Conservation (phyloP, 768 basidiomycete genomes). For the Lactifluus rugatus region DNA sequence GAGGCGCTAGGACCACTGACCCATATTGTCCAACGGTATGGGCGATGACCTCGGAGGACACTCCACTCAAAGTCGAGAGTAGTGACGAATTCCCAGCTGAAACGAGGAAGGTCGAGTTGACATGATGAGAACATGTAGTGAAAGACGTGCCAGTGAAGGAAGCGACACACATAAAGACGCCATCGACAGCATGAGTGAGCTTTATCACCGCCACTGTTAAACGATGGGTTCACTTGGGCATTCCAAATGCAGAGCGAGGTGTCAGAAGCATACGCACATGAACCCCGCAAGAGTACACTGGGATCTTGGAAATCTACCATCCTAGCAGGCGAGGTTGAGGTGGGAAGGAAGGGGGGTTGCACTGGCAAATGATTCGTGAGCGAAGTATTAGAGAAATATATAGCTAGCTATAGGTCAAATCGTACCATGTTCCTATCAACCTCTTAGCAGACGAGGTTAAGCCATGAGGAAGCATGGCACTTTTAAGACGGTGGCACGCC, state of each 20-base stretch:
- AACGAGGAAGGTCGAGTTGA: not conserved
- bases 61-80: not conserved
- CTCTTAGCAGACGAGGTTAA: no score
- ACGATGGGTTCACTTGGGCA: not conserved
- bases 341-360: no score
- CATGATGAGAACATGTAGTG: not conserved
- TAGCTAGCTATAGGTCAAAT: no score
- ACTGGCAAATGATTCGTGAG: no score
- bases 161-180: not conserved
- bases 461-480: no score
- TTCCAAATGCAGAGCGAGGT: no score
- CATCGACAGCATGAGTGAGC: not conserved
- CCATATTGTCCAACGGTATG: not conserved
- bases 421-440: no score
- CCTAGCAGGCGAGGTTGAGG: not conserved
- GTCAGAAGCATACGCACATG: not conserved
- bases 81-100: not conserved
- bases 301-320: not conserved
- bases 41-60: not conserved
- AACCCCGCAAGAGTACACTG: not conserved
- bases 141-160: not conserved
- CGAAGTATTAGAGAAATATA: no score
- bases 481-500: no score
- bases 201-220: not conserved
- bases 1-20: not conserved